These are phyloP conservation scores for Biscogniauxia marginata DNA, from an alignment of 2,329 filamentous ascomycete genomes.

Conservation along the genomic window DNA sequence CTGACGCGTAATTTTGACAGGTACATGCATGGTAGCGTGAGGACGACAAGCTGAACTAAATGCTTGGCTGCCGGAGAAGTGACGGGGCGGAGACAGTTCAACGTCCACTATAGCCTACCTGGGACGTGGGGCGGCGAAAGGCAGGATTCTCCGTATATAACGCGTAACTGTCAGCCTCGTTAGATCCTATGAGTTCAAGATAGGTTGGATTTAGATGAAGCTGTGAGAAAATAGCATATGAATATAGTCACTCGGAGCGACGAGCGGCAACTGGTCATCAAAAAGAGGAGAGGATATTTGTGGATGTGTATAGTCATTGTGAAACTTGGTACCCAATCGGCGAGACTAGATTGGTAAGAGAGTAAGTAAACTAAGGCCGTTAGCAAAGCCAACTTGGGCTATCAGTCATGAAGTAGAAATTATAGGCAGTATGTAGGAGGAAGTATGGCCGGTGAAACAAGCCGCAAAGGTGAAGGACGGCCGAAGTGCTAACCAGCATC, in stretches of 20 bases:
- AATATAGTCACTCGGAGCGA: neutral
- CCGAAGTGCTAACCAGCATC: slow-evolving; percentile 6
- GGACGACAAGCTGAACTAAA: neutral
- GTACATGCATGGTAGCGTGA: neutral
- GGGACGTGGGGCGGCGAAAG: neutral
- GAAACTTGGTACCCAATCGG: neutral
- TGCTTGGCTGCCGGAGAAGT: neutral
- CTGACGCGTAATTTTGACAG: neutral
- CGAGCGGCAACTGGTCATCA: neutral
- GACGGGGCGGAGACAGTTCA: neutral
- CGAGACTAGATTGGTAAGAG: neutral
- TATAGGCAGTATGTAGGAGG: neutral
- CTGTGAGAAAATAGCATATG: neutral
- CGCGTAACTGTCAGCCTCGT: neutral
- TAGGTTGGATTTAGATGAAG: neutral
- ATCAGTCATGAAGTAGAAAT: neutral
- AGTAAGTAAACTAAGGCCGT: neutral
- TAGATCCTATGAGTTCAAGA: neutral
- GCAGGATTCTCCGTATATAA: neutral
- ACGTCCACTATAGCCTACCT: neutral
- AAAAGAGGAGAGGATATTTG: neutral
- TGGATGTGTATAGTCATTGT: neutral
- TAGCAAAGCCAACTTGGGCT: neutral
- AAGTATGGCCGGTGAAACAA: neutral
- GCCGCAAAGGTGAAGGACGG: slow-evolving; percentile 5